phyloP scores from a whole-genome alignment of 176 grass and related monocot species.

The Eragrostis nindensis region DNA sequence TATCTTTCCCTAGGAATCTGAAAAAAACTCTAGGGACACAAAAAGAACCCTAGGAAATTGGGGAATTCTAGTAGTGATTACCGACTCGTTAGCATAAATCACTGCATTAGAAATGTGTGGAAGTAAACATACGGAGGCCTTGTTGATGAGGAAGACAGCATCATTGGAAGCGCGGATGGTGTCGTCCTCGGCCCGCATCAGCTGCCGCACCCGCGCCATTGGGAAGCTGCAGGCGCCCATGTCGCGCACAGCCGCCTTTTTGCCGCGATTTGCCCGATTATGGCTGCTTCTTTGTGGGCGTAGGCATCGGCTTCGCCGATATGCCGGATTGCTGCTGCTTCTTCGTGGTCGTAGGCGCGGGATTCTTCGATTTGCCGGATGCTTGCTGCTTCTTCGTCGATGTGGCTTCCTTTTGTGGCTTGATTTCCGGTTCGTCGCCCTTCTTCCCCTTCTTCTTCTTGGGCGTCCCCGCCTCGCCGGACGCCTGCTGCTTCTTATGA shows the following conservation, averaged over 20 bases:
- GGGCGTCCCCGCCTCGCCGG: not conserved
- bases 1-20: no score
- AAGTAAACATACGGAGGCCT: slow-evolving; percentile 59
- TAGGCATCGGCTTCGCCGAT: not conserved
- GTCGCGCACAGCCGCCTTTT: not conserved
- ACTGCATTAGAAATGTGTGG: not conserved
- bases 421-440: not conserved
- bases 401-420: slow-evolving; percentile 12
- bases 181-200: slow-evolving; percentile 69
- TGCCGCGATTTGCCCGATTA: not conserved
- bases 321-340: not conserved
- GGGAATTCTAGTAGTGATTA: no score
- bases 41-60: no score
- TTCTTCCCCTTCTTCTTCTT: slow-evolving; percentile 40
- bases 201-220: slow-evolving; percentile 58
- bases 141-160: slow-evolving; percentile 90
- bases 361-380: not conserved
- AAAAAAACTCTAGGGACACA: no score
- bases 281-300: slow-evolving; percentile 8
- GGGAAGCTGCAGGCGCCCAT: slow-evolving; percentile 57
- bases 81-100: slow-evolving; percentile 8
- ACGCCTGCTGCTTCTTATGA: slow-evolving; percentile 37
- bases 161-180: slow-evolving; percentile 54
- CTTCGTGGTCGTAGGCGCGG: not conserved
- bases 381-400: slow-evolving; percentile 17